Conservation (phyloP, 768 basidiomycete genomes). For the Crepidotus variabilis region DNA sequence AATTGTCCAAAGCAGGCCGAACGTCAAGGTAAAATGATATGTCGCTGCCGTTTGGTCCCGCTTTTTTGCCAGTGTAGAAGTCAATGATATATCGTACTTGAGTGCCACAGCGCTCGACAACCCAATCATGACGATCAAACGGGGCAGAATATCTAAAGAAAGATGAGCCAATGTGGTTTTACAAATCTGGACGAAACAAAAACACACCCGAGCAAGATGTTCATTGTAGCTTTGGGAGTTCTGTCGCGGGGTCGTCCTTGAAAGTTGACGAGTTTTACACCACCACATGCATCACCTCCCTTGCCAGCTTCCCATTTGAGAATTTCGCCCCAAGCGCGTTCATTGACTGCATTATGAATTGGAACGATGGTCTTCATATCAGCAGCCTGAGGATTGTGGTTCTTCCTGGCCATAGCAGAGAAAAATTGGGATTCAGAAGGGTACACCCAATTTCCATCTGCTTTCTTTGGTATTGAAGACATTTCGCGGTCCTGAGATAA, state of each 20-base stretch:
- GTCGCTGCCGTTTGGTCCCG: constrained; percentile 40
- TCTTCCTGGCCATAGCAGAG: constrained; percentile 93
- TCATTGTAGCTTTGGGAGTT: constrained; percentile 78
- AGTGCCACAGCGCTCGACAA: constrained; percentile 89
- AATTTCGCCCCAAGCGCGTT: constrained; percentile 84
- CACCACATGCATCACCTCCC: constrained; percentile 81
- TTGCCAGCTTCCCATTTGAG: constrained; percentile 78
- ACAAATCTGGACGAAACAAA: constrained; percentile 25
- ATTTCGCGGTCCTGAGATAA: constrained; percentile 74
- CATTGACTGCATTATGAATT: constrained; percentile 99
- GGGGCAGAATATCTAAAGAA: constrained; percentile 79
- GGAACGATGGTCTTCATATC: constrained; percentile 97
- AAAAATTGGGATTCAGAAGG: constrained; percentile 99
- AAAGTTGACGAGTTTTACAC: constrained; percentile 82
- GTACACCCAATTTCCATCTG: constrained; percentile 88
- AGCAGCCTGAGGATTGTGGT: constrained; percentile 79
- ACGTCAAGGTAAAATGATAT: constrained; percentile 93
- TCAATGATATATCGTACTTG: constrained; percentile 94
- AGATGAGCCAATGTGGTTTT: constrained; percentile 5
- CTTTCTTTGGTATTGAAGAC: constrained; percentile 81
- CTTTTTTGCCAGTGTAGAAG: constrained; percentile 84
- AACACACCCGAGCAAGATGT: constrained; percentile 78
- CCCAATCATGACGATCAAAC: constrained; percentile 97
- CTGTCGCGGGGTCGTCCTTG: constrained; percentile 81
- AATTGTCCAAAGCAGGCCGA: constrained; percentile 89